Percentiles rank a stretch among this genome's conserved stretches.
phyloP scores from a whole-genome alignment of 257 asterid genomes.

The Asclepias syriaca region DNA sequence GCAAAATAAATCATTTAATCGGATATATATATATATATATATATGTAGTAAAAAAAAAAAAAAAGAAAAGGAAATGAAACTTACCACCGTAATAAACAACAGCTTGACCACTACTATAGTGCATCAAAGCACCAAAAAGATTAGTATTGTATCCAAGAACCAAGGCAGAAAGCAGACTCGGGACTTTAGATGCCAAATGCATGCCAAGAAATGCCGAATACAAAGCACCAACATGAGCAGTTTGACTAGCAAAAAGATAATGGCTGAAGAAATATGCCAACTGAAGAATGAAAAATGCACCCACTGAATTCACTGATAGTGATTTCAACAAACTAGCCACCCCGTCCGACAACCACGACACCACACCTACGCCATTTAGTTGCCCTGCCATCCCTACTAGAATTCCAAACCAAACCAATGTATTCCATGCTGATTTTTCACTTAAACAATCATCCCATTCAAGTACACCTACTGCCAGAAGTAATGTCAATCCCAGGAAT shows the following conservation, averaged over 20 bases:
- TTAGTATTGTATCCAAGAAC: conserved; percentile 64
- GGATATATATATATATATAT: too few relatives aligned
- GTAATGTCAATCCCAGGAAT: conserved; percentile 57
- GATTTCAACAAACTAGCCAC: conserved; percentile 50
- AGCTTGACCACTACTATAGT: conserved; percentile 93
- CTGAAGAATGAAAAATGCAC: conserved; percentile 63
- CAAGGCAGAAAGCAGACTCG: conserved; percentile 46
- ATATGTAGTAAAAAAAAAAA: not conserved
- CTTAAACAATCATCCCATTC: conserved; percentile 71
- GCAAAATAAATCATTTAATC: conserved; percentile 17
- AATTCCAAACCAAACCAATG: conserved; percentile 70
- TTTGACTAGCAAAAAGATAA: conserved; percentile 84
- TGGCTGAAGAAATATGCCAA: conserved; percentile 66
- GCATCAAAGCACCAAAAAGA: conserved; percentile 81
- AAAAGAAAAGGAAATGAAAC: not conserved
- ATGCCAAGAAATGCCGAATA: conserved; percentile 79
- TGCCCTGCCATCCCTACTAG: conserved; percentile 76
- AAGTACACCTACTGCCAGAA: conserved; percentile 52
- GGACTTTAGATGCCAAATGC: conserved; percentile 64
- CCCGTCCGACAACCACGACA: conserved; percentile 48
- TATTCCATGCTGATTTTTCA: conserved; percentile 84
- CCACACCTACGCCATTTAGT: conserved; percentile 48
- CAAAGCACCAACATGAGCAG: conserved; percentile 89
- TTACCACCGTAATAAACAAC: conserved; percentile 87
- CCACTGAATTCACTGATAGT: conserved; percentile 37